Conservation (phyloP, 768 basidiomycete genomes). For the Lanmaoa pseudosensibilis region DNA sequence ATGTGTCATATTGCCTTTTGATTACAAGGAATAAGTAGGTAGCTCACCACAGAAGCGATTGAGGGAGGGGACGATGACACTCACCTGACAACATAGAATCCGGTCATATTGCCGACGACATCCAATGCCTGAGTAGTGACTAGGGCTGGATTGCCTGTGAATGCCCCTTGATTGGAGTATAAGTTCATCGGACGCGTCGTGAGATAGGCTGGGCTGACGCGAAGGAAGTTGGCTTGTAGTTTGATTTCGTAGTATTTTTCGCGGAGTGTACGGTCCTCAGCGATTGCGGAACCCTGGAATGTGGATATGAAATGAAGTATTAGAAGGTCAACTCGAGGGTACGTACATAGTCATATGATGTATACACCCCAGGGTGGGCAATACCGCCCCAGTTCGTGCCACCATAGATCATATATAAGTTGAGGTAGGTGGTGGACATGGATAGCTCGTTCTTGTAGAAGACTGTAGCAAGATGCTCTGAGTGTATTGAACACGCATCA, state of each 20-base stretch:
- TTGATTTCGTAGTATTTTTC: slow-evolving; percentile 57
- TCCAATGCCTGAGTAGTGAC: slow-evolving; percentile 52
- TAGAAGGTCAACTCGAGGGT: background rate
- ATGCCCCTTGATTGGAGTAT: slow-evolving; percentile 41
- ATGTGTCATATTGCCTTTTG: slow-evolving; percentile 16
- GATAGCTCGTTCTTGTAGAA: slow-evolving; percentile 24
- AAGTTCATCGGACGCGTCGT: slow-evolving; percentile 48
- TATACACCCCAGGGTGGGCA: slow-evolving; percentile 55
- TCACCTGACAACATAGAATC: slow-evolving; percentile 42
- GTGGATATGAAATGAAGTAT: background rate
- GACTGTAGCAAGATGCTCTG: background rate
- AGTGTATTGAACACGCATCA: slow-evolving; percentile 3
- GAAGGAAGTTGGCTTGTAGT: slow-evolving; percentile 50
- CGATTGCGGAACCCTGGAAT: slow-evolving; percentile 46
- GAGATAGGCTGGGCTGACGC: slow-evolving; percentile 50
- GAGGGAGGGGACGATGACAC: background rate
- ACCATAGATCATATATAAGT: slow-evolving; percentile 59
- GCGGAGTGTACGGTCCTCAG: slow-evolving; percentile 51
- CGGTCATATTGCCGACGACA: slow-evolving; percentile 46
- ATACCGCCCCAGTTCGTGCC: slow-evolving; percentile 66
- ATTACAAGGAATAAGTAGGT: slow-evolving; percentile 1
- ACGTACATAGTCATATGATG: slow-evolving; percentile 59
- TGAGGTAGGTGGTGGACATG: slow-evolving; percentile 28
- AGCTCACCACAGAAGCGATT: background rate
- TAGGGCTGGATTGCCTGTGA: slow-evolving; percentile 48